A percentile compares a stretch with the other conserved stretches of the same genome.
Evolutionary conservation across 495 filamentous ascomycete genomes (phyloP).

Genomic region (Penicillium paradoxum): DNA sequence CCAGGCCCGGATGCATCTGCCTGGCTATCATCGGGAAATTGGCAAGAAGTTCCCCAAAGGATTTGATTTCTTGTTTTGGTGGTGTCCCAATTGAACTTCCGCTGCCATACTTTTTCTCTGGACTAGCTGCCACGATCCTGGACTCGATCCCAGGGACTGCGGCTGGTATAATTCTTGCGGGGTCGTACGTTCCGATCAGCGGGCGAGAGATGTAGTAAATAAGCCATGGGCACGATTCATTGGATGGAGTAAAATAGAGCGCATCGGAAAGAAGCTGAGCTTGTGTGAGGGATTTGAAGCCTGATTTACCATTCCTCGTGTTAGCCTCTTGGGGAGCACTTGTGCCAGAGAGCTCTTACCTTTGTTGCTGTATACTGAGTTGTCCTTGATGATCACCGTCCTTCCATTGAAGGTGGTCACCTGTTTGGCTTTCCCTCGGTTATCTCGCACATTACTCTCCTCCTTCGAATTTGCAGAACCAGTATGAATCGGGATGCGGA

Average conservation of each 20-base stretch:
- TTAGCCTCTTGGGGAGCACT: not conserved
- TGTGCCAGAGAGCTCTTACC: slow-evolving; percentile 46
- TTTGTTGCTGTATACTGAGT: slow-evolving; percentile 91
- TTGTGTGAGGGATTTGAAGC: slow-evolving; percentile 87
- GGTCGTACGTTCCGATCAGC: slow-evolving; percentile 78
- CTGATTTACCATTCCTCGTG: slow-evolving; percentile 36
- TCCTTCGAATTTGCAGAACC: slow-evolving; percentile 58
- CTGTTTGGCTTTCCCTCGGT: slow-evolving; percentile 86
- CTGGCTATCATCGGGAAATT: slow-evolving; percentile 94
- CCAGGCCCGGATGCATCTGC: slow-evolving; percentile 91
- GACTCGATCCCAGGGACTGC: slow-evolving; percentile 43
- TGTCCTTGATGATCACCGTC: slow-evolving; percentile 92
- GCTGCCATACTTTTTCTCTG: slow-evolving; percentile 32
- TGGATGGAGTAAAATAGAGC: slow-evolving; percentile 79
- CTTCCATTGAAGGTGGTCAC: slow-evolving; percentile 88
- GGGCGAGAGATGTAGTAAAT: slow-evolving; percentile 95
- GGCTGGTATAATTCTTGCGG: slow-evolving; percentile 61
- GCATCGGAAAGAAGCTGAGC: slow-evolving; percentile 81
- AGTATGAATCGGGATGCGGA: slow-evolving; percentile 67
- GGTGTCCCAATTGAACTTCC: slow-evolving; percentile 36
- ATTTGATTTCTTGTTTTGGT: slow-evolving; percentile 83
- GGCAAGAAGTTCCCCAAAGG: slow-evolving; percentile 84
- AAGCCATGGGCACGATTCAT: slow-evolving; percentile 85
- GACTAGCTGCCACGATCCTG: slow-evolving; percentile 15
- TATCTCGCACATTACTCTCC: slow-evolving; percentile 75